A percentile compares a stretch with the other conserved stretches of the same genome.
These are phyloP conservation scores for Atalantia buxifolia DNA, from an alignment of 345 rosid species.

Conservation along the genomic window DNA sequence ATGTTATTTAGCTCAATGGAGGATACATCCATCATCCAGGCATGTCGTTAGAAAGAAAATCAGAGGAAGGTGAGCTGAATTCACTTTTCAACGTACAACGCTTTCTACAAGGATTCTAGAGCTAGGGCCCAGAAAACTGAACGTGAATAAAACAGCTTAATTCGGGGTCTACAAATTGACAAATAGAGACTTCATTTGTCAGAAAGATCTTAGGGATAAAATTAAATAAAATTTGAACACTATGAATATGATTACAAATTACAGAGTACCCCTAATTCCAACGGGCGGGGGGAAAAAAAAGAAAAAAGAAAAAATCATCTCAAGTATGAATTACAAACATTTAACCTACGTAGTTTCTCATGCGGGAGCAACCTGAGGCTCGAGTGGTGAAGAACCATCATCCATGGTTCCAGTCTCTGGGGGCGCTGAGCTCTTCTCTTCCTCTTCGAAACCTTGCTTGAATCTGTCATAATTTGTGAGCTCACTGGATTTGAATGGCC, in stretches of 20 bases:
- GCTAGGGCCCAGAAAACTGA: too few relatives aligned
- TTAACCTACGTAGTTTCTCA: conserved; percentile 6
- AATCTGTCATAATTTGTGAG: conserved; percentile 73
- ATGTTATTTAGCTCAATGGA: neutral
- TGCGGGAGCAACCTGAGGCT: conserved; percentile 66
- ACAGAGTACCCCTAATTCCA: neutral
- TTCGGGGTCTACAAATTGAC: neutral
- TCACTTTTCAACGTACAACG: neutral
- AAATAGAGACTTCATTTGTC: neutral
- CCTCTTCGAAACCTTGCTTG: conserved; percentile 64
- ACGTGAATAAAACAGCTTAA: neutral
- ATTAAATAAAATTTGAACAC: neutral
- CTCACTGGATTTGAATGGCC: conserved; percentile 72
- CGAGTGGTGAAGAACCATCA: conserved; percentile 55
- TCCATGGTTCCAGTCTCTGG: conserved; percentile 31
- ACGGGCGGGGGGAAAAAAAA: too few relatives aligned
- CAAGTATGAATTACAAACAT: conserved; percentile 6
- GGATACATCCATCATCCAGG: too few relatives aligned
- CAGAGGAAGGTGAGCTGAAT: neutral
- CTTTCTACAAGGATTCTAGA: too few relatives aligned
- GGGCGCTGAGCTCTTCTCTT: conserved; percentile 23
- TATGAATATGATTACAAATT: conserved; percentile 1
- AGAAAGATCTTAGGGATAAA: neutral
- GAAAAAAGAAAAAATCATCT: neutral
- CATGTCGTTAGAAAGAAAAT: too few relatives aligned